Conservation (phyloP, 2,329 filamentous ascomycete genomes). For the Arthroderma sp. region DNA sequence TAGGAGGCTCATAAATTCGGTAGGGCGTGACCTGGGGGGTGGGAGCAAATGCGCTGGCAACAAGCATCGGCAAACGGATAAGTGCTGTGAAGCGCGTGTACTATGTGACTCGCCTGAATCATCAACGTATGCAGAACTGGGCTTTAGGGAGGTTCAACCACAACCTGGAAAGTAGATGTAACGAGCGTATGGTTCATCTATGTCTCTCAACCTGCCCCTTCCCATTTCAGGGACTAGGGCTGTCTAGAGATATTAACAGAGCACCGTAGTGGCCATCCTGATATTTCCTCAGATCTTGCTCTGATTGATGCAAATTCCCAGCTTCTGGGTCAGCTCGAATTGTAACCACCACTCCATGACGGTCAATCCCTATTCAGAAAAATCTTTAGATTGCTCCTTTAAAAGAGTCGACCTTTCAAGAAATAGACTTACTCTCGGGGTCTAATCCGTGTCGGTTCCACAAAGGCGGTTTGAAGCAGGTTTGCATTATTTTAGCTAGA, state of each 20-base stretch:
- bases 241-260: conserved; percentile 1
- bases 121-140: neutral
- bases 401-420: neutral
- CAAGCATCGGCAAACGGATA: neutral
- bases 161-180: neutral
- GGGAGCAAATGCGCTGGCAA: neutral
- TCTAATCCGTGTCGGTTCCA: conserved; percentile 13
- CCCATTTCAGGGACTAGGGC: neutral
- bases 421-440: conserved; percentile 12
- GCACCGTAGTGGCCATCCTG: conserved; percentile 10
- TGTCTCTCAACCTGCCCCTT: neutral
- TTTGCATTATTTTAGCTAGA: conserved; percentile 4
- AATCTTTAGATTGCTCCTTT: neutral
- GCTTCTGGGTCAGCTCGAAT: conserved; percentile 8
- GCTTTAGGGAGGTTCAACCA: neutral
- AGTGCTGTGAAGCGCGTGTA: neutral
- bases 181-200: neutral
- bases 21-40: neutral
- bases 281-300: neutral
- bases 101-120: neutral
- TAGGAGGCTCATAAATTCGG: neutral
- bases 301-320: neutral
- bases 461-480: conserved; percentile 12
- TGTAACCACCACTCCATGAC: conserved; percentile 11
- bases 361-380: conserved; percentile 7